Evolutionary conservation across 225 moss, liverwort and hornwort genomes (phyloP).

Genomic region (Pseudoscleropodium purum): DNA sequence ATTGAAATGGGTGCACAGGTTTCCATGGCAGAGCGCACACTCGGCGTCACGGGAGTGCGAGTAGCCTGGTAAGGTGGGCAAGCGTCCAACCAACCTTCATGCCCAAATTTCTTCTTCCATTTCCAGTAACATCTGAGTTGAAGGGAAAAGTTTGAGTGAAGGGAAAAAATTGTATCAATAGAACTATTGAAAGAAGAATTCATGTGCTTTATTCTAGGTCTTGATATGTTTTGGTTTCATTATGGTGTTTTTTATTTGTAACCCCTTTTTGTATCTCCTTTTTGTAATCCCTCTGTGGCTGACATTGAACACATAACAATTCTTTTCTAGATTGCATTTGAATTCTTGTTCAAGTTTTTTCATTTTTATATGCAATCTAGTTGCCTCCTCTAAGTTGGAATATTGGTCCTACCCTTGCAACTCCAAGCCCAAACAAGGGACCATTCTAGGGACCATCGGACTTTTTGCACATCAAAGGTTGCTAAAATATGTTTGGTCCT

Average conservation of each 20-base stretch:
- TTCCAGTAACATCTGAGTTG: neutral
- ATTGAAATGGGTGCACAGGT: conserved; percentile 36
- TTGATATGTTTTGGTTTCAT: neutral
- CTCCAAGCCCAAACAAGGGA: neutral
- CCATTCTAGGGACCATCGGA: neutral
- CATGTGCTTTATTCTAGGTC: neutral
- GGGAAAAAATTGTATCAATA: neutral
- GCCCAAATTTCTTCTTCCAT: neutral
- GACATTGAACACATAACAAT: neutral
- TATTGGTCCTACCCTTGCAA: neutral
- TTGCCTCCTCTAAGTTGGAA: neutral
- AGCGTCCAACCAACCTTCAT: neutral
- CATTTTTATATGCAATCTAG: neutral
- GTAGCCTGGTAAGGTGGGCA: conserved; percentile 84
- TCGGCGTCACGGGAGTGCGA: conserved; percentile 73
- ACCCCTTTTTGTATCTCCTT: neutral
- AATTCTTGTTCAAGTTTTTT: neutral
- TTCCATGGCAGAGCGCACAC: conserved; percentile 86
- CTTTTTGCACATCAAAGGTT: neutral
- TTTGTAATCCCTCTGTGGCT: neutral
- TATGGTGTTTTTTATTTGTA: neutral
- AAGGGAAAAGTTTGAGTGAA: neutral
- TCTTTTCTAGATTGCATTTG: neutral
- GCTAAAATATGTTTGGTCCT: neutral
- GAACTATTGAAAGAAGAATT: neutral